Conservation (phyloP, 768 basidiomycete genomes). For the Russula emetica region DNA sequence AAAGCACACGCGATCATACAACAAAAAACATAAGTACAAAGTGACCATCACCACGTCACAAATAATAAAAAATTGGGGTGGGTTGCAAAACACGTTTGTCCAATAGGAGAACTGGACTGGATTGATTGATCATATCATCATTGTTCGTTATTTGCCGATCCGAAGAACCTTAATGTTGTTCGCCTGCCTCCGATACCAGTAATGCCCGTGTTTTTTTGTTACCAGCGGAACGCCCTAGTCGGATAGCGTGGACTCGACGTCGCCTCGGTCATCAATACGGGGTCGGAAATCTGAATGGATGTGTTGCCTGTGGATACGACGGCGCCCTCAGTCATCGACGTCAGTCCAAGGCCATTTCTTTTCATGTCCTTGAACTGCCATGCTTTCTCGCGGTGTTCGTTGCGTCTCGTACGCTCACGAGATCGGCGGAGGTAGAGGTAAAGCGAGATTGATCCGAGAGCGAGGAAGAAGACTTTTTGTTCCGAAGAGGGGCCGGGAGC, state of each 20-base stretch:
- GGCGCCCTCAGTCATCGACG: background rate
- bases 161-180: too few relatives aligned
- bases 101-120: too few relatives aligned
- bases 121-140: background rate
- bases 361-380: background rate
- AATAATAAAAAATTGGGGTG: too few relatives aligned
- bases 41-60: too few relatives aligned
- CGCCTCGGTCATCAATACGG: background rate
- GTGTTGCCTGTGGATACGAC: background rate
- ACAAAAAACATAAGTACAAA: too few relatives aligned
- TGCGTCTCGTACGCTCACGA: background rate
- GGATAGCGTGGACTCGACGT: background rate
- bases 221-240: background rate
- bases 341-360: background rate
- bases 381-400: background rate
- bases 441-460: background rate
- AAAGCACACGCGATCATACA: too few relatives aligned
- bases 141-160: background rate
- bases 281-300: background rate
- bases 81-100: too few relatives aligned
- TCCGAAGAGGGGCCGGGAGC: background rate
- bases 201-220: background rate
- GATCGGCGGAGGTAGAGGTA: background rate
- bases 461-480: background rate
- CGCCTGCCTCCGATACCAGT: background rate